These are phyloP conservation scores for Nicotiana knightiana DNA, from an alignment of 257 asterid genomes.

Conservation along the genomic window DNA sequence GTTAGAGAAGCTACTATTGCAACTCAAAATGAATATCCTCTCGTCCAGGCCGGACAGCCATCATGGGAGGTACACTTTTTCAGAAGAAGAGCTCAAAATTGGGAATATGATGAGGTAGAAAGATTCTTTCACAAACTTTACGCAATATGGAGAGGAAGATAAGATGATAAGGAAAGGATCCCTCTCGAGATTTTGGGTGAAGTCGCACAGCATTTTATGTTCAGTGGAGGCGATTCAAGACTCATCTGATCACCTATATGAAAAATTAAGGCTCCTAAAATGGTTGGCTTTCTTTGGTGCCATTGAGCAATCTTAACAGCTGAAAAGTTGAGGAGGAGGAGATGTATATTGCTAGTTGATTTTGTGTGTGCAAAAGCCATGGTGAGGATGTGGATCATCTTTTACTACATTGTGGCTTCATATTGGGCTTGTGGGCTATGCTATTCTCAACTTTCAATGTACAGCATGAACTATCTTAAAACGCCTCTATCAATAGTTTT, in stretches of 20 bases:
- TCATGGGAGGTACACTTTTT: background rate
- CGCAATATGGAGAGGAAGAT: background rate
- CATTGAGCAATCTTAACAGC: too few relatives aligned
- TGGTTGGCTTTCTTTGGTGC: too few relatives aligned
- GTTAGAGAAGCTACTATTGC: background rate
- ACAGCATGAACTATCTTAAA: background rate
- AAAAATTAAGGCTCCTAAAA: too few relatives aligned
- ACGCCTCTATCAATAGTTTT: background rate
- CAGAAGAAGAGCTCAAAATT: background rate
- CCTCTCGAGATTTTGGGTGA: background rate
- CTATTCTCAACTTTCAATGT: background rate
- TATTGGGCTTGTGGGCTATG: background rate
- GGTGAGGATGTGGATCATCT: background rate
- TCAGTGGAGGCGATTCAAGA: background rate
- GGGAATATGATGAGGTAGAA: background rate
- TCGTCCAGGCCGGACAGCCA: background rate
- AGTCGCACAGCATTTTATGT: background rate
- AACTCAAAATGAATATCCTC: background rate
- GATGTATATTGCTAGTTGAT: too few relatives aligned
- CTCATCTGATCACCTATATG: too few relatives aligned
- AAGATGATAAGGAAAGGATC: background rate
- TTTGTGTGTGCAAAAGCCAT: too few relatives aligned
- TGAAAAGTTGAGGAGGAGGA: too few relatives aligned
- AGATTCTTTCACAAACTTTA: background rate
- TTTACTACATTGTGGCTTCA: background rate